Evolutionary conservation across 2,329 filamentous ascomycete genomes (phyloP).

Genomic region (Cercospora zeina): DNA sequence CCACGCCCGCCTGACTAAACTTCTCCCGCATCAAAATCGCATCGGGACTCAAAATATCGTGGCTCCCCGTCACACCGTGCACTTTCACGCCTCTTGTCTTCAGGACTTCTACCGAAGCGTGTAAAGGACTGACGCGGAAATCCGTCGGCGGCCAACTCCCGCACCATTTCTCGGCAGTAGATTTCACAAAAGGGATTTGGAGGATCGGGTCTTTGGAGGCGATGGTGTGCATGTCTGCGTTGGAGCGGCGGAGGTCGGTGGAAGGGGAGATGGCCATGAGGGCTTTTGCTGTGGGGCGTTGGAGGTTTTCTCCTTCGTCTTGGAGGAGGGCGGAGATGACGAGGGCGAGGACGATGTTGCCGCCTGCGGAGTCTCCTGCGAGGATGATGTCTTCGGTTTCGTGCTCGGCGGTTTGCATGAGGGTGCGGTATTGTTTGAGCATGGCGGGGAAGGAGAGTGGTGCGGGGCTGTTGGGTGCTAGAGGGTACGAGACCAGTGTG

Average conservation of each 20-base stretch:
- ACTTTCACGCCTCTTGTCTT: slow-evolving; percentile 49
- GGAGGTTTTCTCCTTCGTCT: slow-evolving; percentile 22
- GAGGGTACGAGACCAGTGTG: slow-evolving; percentile 54
- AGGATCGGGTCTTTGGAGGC: slow-evolving; percentile 52
- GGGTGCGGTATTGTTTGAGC: slow-evolving; percentile 46
- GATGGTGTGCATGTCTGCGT: slow-evolving; percentile 47
- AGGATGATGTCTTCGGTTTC: slow-evolving; percentile 50
- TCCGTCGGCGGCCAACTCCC: slow-evolving; percentile 47
- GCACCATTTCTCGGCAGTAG: slow-evolving; percentile 48
- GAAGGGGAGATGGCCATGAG: slow-evolving; percentile 53
- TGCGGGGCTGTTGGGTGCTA: slow-evolving; percentile 57
- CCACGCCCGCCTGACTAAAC: slow-evolving; percentile 47
- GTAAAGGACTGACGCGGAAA: slow-evolving; percentile 52
- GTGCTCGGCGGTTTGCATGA: slow-evolving; percentile 45
- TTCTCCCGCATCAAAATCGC: slow-evolving; percentile 52
- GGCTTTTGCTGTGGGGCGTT: slow-evolving; percentile 37
- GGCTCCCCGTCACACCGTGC: slow-evolving; percentile 54
- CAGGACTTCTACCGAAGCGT: slow-evolving; percentile 47
- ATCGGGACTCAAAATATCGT: slow-evolving; percentile 58
- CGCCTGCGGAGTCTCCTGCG: slow-evolving; percentile 58
- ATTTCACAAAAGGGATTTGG: slow-evolving; percentile 45
- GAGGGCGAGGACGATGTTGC: slow-evolving; percentile 53
- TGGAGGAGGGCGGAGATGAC: slow-evolving; percentile 44
- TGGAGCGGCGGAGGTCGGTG: slow-evolving; percentile 51
- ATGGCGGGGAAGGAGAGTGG: slow-evolving; percentile 52